Conservation (phyloP, 228 moss, liverwort and hornwort species). For the Sphagnum magellanicum region DNA sequence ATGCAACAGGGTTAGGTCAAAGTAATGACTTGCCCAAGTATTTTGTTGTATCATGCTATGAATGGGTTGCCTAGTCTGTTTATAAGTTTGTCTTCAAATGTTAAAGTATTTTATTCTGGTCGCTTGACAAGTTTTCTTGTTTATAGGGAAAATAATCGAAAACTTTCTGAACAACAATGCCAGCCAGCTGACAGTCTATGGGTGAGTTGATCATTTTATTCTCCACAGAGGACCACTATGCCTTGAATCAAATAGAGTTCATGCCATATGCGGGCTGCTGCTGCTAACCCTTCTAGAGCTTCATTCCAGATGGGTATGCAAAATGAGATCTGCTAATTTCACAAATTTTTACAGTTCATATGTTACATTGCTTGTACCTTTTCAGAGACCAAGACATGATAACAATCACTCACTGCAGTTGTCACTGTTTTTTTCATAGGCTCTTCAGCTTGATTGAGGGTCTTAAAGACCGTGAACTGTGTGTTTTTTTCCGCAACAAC, state of each 20-base stretch:
- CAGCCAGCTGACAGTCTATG: constrained; percentile 90
- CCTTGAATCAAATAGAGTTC: no score
- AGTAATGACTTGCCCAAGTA: not conserved
- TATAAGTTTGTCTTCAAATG: not conserved
- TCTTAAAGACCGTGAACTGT: constrained; percentile 78
- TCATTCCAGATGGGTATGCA: no score
- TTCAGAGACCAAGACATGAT: not conserved
- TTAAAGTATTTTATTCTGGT: not conserved
- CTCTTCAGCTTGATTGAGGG: constrained; percentile 88
- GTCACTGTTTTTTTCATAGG: constrained; percentile 25
- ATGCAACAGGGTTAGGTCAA: not conserved
- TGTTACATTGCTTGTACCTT: not conserved
- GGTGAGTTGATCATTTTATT: constrained; percentile 34
- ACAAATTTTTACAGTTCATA: not conserved
- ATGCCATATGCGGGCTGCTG: no score
- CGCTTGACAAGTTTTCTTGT: not conserved
- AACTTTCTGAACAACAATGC: constrained; percentile 79
- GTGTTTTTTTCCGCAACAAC: constrained; percentile 98
- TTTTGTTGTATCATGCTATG: no score
- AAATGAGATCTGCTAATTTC: no score
- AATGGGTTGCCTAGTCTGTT: no score
- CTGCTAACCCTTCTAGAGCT: no score
- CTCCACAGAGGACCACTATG: no score
- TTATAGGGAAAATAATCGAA: constrained; percentile 69
- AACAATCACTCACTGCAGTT: not conserved